phyloP scores from a whole-genome alignment of 306 rosid genomes.

The Gynostemma pentaphyllum region DNA sequence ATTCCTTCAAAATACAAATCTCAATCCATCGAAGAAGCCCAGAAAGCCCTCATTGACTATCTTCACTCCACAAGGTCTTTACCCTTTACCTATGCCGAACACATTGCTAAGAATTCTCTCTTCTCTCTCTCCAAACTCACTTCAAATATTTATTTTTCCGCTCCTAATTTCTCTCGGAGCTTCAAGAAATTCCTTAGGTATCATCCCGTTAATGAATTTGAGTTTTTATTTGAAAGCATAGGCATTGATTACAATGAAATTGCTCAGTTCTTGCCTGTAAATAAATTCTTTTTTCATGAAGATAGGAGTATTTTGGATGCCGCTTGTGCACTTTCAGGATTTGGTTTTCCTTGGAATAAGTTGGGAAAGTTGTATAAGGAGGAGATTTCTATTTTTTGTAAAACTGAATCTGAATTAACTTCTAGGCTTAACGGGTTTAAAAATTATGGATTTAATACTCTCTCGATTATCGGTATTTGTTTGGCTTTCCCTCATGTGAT shows the following conservation, averaged over 20 bases:
- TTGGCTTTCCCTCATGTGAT: slow-evolving; percentile 56
- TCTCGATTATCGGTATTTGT: slow-evolving; percentile 45
- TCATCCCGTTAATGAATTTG: slow-evolving; percentile 66
- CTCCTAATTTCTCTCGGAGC: slow-evolving; percentile 21
- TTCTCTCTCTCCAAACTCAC: slow-evolving; percentile 38
- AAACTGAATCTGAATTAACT: slow-evolving; percentile 23
- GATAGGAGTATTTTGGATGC: slow-evolving; percentile 39
- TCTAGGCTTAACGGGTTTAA: slow-evolving; percentile 30
- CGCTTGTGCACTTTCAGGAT: slow-evolving; percentile 44
- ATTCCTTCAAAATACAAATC: slow-evolving; percentile 31
- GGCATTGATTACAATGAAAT: slow-evolving; percentile 35
- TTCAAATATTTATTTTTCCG: slow-evolving; percentile 26
- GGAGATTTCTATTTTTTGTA: slow-evolving; percentile 28
- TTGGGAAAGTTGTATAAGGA: slow-evolving; percentile 46
- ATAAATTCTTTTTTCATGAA: slow-evolving; percentile 58
- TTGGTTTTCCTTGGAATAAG: slow-evolving; percentile 74
- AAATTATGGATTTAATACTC: slow-evolving; percentile 37
- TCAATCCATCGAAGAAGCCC: slow-evolving; percentile 32
- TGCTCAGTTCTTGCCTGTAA: slow-evolving; percentile 25
- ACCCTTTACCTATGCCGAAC: slow-evolving; percentile 53
- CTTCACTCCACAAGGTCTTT: slow-evolving; percentile 51
- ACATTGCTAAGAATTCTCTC: slow-evolving; percentile 35
- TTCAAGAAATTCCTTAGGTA: slow-evolving; percentile 49
- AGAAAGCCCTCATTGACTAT: slow-evolving; percentile 42
- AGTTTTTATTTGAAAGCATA: slow-evolving; percentile 75